A percentile compares a stretch with the other conserved stretches of the same genome.
Evolutionary conservation across 345 rosid genomes (phyloP).

Genomic region (Syzygium oleosum): DNA sequence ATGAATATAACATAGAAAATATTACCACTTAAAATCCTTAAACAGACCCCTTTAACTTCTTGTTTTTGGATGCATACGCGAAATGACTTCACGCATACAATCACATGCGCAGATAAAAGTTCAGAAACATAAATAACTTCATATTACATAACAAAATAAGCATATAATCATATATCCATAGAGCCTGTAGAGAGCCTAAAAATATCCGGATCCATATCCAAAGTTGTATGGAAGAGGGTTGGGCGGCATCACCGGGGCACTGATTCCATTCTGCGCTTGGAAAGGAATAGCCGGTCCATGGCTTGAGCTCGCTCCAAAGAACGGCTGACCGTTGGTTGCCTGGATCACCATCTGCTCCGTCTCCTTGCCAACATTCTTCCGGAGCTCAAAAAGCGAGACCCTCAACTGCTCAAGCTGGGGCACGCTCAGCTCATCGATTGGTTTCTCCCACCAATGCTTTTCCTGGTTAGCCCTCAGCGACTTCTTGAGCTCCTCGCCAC

Average conservation of each 20-base stretch:
- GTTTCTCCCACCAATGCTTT: slow-evolving; percentile 21
- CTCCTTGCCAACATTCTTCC: slow-evolving; percentile 10
- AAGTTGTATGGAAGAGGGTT: background rate
- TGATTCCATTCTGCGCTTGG: background rate
- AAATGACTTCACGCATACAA: background rate
- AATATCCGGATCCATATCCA: background rate
- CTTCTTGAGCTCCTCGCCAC: slow-evolving; percentile 9
- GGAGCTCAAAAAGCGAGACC: slow-evolving; percentile 14
- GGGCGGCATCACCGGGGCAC: background rate
- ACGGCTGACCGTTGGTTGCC: background rate
- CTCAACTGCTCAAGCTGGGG: slow-evolving; percentile 13
- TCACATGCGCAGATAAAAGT: background rate
- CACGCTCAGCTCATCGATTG: slow-evolving; percentile 10
- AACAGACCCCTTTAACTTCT: background rate
- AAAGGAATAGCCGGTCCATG: background rate
- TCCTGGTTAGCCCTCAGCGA: background rate
- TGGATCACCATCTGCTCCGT: slow-evolving; percentile 1
- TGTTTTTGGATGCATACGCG: background rate
- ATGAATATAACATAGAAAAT: background rate
- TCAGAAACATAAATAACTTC: background rate
- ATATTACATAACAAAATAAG: background rate
- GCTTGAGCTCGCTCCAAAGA: background rate
- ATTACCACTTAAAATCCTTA: background rate
- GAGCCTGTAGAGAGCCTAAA: background rate
- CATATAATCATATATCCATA: background rate